These are phyloP conservation scores for Fusarium chuoi DNA, from an alignment of 2,329 filamentous ascomycete genomes.

Conservation along the genomic window DNA sequence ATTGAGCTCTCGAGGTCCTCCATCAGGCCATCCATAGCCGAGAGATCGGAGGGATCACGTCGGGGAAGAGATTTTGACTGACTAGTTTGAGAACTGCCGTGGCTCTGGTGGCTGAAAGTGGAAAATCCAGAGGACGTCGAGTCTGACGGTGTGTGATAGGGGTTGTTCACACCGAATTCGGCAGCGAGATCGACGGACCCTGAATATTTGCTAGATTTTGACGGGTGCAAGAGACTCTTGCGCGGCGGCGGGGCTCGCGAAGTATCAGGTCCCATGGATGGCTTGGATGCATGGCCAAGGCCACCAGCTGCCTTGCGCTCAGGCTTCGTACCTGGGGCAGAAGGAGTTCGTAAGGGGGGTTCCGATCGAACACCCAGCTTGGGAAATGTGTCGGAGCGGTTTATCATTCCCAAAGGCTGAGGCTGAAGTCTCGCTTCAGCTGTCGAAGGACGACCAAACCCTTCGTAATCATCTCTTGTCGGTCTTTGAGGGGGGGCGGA, in stretches of 20 bases:
- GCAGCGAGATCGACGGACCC: conserved; percentile 65
- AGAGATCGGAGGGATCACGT: conserved; percentile 55
- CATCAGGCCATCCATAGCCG: conserved; percentile 64
- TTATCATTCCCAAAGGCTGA: conserved; percentile 51
- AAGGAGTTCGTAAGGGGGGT: conserved; percentile 57
- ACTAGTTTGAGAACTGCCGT: conserved; percentile 68
- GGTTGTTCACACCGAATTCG: conserved; percentile 70
- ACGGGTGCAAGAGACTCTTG: conserved; percentile 58
- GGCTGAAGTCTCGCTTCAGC: conserved; percentile 50
- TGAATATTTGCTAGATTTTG: conserved; percentile 51
- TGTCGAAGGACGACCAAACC: conserved; percentile 62
- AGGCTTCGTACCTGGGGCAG: conserved; percentile 57
- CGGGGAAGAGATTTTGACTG: conserved; percentile 48
- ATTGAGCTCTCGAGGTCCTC: conserved; percentile 66
- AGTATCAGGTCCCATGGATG: conserved; percentile 60
- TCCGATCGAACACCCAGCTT: conserved; percentile 52
- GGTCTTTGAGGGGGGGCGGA: conserved; percentile 53
- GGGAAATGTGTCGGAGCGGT: conserved; percentile 65
- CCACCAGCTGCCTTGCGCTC: conserved; percentile 48
- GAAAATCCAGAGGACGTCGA: conserved; percentile 75
- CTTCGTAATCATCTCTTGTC: conserved; percentile 66
- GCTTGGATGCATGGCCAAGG: conserved; percentile 48
- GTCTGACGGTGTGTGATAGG: conserved; percentile 71
- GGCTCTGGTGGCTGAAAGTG: conserved; percentile 66
- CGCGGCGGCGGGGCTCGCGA: conserved; percentile 64